Evolutionary conservation across 768 basidiomycete species (phyloP).

Genomic region (Kwoniella sp.): DNA sequence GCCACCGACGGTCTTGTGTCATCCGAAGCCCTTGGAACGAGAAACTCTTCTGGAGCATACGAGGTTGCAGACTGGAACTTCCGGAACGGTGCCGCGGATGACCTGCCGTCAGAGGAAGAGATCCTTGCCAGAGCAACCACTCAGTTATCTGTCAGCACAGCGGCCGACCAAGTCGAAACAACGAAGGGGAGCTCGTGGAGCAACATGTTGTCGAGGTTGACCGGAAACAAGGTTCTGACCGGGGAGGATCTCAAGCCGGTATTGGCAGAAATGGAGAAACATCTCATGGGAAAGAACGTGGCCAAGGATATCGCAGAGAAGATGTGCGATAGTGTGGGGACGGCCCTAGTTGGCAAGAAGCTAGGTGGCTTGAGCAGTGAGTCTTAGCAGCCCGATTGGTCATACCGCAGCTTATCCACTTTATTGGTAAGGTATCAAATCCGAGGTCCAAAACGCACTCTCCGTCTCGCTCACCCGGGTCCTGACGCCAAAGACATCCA

Average conservation of each 20-base stretch:
- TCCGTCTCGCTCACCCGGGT: constrained; percentile 85
- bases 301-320: constrained; percentile 92
- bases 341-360: constrained; percentile 82
- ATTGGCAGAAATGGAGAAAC: constrained; percentile 89
- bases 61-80: constrained; percentile 85
- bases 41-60: constrained; percentile 65
- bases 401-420: constrained; percentile 12
- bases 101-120: constrained; percentile 46
- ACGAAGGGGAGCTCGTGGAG: constrained; percentile 57
- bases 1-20: constrained; percentile 48
- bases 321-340: constrained; percentile 89
- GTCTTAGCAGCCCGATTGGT: constrained; percentile 26
- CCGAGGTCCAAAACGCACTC: constrained; percentile 75
- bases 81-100: constrained; percentile 52
- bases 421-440: constrained; percentile 63
- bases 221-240: constrained; percentile 73
- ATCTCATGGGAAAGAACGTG: constrained; percentile 98
- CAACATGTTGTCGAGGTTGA: constrained; percentile 75
- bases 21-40: constrained; percentile 61
- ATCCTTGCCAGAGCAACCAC: constrained; percentile 39
- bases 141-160: constrained; percentile 8
- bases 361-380: constrained; percentile 83
- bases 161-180: background rate
- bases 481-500: constrained; percentile 92
- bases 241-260: constrained; percentile 81